phyloP scores from a whole-genome alignment of 306 rosid species.

The Malus fusca region DNA sequence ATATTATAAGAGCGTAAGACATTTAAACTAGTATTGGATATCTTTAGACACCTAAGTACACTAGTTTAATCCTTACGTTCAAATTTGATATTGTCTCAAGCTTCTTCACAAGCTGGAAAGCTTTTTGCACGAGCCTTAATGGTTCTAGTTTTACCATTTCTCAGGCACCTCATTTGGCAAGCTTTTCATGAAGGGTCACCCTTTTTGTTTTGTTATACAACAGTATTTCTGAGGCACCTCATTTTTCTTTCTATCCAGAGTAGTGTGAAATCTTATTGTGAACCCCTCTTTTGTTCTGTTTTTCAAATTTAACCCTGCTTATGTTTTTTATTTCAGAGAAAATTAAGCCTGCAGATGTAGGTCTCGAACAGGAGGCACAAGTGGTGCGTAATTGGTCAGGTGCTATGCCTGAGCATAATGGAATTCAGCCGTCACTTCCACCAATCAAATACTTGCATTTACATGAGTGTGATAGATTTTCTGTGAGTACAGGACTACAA shows the following conservation, averaged over 20 bases:
- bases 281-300: not conserved
- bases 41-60: not conserved
- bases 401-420: slow-evolving; percentile 44
- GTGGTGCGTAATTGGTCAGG: slow-evolving; percentile 72
- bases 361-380: slow-evolving; percentile 94
- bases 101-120: not conserved
- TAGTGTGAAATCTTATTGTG: not conserved
- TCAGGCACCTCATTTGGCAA: not conserved
- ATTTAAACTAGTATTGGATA: not conserved
- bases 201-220: not conserved
- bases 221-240: not conserved
- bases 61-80: not conserved
- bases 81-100: not conserved
- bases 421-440: slow-evolving; percentile 52
- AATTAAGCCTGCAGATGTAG: slow-evolving; percentile 91
- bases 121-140: not conserved
- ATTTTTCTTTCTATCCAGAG: not conserved
- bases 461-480: slow-evolving; percentile 70
- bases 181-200: not conserved
- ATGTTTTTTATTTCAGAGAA: slow-evolving; percentile 55
- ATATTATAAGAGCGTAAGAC: not conserved
- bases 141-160: not conserved
- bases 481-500: slow-evolving; percentile 46
- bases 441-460: slow-evolving; percentile 88
- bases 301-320: slow-evolving; percentile 14